Evolutionary conservation across 495 filamentous ascomycete genomes (phyloP), one percentile per base, ranked within the genome.

Genomic region (Aspergillus bertholletiae): DNA sequence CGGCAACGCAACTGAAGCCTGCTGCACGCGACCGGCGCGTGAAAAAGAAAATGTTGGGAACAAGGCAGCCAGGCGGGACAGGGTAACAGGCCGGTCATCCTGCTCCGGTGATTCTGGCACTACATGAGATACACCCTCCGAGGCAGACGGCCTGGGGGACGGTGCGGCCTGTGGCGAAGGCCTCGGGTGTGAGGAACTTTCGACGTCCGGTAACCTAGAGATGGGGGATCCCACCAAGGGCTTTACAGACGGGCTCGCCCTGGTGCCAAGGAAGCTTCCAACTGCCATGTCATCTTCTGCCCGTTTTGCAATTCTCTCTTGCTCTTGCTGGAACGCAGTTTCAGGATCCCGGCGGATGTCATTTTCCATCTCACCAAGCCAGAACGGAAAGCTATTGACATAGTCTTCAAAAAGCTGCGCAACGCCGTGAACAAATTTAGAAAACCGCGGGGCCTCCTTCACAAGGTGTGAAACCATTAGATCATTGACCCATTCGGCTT

Each of bases 361-460:
- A 30, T 82, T 89, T 58, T 96, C 93, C 9, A 97, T 74, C 49
- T 92, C 88, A 54, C 85, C 81, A 3, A 97, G 82, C 94, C 94
- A 98, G 78, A 97, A 96, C 5, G 94, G 94, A 53, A 98, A 85
- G 53, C 80, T 90, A 72, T 97, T 97, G 68, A 98, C 93, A 65
- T 96, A 77, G 66, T 97, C 95, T 55, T 97, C 95, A 62, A 96
- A 97, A 7, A 97, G 76, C 34, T 85, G 83, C 12, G 92, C 92
- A 2, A 95, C 85, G 54, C 95, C 94, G 60, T 98, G 94, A 20
- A 93, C 88, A 62, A 97, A 97, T 65, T 98, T 98, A 37, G 90
- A 96, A 73, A 98, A 98, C 21, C 89, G 83, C 3, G 92, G 89
- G 3, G 87, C 86, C 47, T 88, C 84, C 68, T 94, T 91, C 46